Conservation (phyloP, 2,329 filamentous ascomycete genomes). For the Pseudonectria buxi region DNA sequence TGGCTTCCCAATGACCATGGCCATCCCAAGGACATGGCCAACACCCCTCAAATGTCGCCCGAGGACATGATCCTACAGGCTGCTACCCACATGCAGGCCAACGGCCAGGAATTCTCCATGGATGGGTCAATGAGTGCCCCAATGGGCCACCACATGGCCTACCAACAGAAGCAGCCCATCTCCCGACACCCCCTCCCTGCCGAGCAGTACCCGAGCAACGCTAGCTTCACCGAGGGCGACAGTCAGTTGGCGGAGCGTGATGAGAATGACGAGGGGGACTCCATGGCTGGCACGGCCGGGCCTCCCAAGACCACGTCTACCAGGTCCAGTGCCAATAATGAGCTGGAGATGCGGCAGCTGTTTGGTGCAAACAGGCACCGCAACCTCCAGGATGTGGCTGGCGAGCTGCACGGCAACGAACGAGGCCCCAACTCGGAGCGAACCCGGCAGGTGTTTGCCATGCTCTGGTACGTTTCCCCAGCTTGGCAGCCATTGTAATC, state of each 20-base stretch:
- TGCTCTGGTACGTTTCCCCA: conserved; percentile 63
- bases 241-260: conserved; percentile 56
- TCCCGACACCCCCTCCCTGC: conserved; percentile 45
- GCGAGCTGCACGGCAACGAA: conserved; percentile 71
- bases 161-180: conserved; percentile 34
- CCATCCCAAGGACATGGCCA: conserved; percentile 37
- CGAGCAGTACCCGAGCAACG: conserved; percentile 45
- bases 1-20: conserved; percentile 42
- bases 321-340: conserved; percentile 69
- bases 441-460: conserved; percentile 78
- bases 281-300: conserved; percentile 36
- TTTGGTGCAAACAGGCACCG: conserved; percentile 64
- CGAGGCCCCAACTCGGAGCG: conserved; percentile 75
- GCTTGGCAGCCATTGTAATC: conserved; percentile 8
- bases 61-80: conserved; percentile 56
- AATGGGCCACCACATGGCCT: conserved; percentile 36
- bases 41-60: conserved; percentile 42
- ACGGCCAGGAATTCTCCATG: conserved; percentile 44
- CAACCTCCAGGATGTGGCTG: conserved; percentile 62
- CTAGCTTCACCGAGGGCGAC: conserved; percentile 51
- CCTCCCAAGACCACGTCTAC: conserved; percentile 52
- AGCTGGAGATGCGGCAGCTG: conserved; percentile 71
- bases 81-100: conserved; percentile 47
- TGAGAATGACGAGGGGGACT: conserved; percentile 51
- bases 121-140: conserved; percentile 38